A percentile compares a stretch with the other conserved stretches of the same genome.
These are phyloP conservation scores for Colletotrichum scovillei DNA, from an alignment of 2,329 filamentous ascomycete species.

Conservation along the genomic window DNA sequence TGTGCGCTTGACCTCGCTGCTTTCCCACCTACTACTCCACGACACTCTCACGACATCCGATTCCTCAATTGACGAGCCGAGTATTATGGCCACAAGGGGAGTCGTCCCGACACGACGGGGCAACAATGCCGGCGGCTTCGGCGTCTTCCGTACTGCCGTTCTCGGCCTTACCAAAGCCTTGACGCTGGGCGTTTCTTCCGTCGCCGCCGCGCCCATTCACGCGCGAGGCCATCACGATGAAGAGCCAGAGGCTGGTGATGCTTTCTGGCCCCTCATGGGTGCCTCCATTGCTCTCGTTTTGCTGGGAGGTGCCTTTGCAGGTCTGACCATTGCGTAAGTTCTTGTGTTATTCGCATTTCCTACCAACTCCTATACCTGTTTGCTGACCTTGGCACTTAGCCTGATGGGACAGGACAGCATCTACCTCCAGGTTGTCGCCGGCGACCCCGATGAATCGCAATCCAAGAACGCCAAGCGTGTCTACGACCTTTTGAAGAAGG, in stretches of 20 bases:
- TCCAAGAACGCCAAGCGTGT: conserved; percentile 87
- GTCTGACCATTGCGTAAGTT: conserved; percentile 85
- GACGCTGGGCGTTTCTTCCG: conserved; percentile 60
- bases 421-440: conserved; percentile 93
- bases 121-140: conserved; percentile 46
- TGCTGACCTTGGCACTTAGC: conserved; percentile 44
- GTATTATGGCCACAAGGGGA: conserved; percentile 34
- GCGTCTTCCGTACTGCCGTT: conserved; percentile 58
- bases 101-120: conserved; percentile 29
- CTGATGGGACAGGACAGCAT: conserved; percentile 88
- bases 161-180: conserved; percentile 64
- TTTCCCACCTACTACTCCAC: conserved; percentile 6
- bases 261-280: conserved; percentile 83
- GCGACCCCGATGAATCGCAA: conserved; percentile 86
- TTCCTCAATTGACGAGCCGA: conserved; percentile 20
- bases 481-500: conserved; percentile 80
- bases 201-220: conserved; percentile 58
- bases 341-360: not conserved
- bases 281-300: conserved; percentile 86
- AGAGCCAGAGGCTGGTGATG: conserved; percentile 67
- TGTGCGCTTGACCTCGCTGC: conserved; percentile 33
- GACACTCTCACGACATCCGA: conserved; percentile 17
- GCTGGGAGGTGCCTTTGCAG: conserved; percentile 92
- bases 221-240: conserved; percentile 52
- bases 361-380: not conserved